Conservation (phyloP, 139 green algal genomes). For the Chlorella sp. region DNA sequence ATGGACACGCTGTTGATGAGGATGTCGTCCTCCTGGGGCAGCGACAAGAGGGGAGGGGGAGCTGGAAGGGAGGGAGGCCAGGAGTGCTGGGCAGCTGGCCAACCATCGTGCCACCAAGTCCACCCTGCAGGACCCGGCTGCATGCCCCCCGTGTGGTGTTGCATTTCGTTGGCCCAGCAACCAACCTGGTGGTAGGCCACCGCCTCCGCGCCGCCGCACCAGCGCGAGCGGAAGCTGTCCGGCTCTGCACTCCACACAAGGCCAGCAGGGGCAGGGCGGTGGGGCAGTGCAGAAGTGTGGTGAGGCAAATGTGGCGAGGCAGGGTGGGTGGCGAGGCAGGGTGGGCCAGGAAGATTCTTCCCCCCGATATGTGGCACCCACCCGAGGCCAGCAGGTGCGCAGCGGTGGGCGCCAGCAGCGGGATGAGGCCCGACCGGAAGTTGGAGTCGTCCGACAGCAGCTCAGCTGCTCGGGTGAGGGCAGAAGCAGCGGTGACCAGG, state of each 20-base stretch:
- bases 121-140: too few species aligned
- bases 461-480: slow-evolving; percentile 22
- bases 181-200: slow-evolving; percentile 12
- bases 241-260: not conserved
- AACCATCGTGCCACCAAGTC: too few species aligned
- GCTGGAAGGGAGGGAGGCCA: too few species aligned
- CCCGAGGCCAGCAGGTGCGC: slow-evolving; percentile 33
- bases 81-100: too few species aligned
- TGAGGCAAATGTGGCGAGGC: too few species aligned
- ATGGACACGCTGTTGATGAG: slow-evolving; percentile 15
- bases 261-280: not conserved
- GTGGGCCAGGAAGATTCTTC: not conserved
- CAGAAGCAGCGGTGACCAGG: too few species aligned
- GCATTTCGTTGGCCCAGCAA: too few species aligned
- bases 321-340: not conserved
- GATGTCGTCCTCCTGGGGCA: slow-evolving; percentile 4
- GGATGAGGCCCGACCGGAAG: slow-evolving; percentile 33
- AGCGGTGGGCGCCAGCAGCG: slow-evolving; percentile 21
- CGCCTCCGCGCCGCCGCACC: slow-evolving; percentile 26
- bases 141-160: too few species aligned
- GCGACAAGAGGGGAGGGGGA: too few species aligned
- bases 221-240: slow-evolving; percentile 5
- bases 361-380: not conserved
- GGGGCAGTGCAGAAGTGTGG: not conserved
- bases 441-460: slow-evolving; percentile 55